A percentile compares a stretch with the other conserved stretches of the same genome.
These are phyloP conservation scores for Poterioochromonas sp. DNA, from an alignment of 352 stramenopile genomes.

Conservation along the genomic window DNA sequence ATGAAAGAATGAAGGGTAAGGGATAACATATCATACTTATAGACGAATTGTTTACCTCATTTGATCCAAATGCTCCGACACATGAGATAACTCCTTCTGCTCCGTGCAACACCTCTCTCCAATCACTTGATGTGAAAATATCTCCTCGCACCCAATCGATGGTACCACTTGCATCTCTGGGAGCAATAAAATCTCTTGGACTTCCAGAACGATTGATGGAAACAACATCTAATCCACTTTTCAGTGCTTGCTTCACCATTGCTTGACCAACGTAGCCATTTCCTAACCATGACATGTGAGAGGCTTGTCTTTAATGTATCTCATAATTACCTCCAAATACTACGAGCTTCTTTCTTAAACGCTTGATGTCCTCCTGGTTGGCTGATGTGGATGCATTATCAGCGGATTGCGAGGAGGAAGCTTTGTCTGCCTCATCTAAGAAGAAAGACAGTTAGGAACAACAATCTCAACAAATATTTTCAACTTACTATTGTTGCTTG, in stretches of 20 bases:
- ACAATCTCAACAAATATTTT: too few relatives aligned
- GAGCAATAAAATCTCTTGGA: background rate
- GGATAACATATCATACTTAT: background rate
- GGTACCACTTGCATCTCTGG: background rate
- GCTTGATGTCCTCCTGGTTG: too few relatives aligned
- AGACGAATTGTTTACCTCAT: slow-evolving; percentile 24
- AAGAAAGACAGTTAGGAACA: too few relatives aligned
- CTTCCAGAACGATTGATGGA: slow-evolving; percentile 43
- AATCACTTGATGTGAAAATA: slow-evolving; percentile 38
- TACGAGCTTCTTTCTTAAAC: background rate
- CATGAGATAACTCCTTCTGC: slow-evolving; percentile 38
- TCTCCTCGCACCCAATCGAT: slow-evolving; percentile 43
- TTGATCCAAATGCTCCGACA: slow-evolving; percentile 45
- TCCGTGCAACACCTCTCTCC: background rate
- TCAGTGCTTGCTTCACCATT: slow-evolving; percentile 38
- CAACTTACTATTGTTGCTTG: too few relatives aligned
- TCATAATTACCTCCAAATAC: slow-evolving; percentile 1
- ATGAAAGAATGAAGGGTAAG: background rate
- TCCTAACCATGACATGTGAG: slow-evolving; percentile 46
- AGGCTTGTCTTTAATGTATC: too few relatives aligned
- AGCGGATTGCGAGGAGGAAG: too few relatives aligned
- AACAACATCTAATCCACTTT: slow-evolving; percentile 38
- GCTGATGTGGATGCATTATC: too few relatives aligned
- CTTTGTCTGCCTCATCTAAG: too few relatives aligned
- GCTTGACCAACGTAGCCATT: slow-evolving; percentile 46